phyloP scores from a whole-genome alignment of 371 early-diverging fungal genomes.

The Rhizomucor miehei region DNA sequence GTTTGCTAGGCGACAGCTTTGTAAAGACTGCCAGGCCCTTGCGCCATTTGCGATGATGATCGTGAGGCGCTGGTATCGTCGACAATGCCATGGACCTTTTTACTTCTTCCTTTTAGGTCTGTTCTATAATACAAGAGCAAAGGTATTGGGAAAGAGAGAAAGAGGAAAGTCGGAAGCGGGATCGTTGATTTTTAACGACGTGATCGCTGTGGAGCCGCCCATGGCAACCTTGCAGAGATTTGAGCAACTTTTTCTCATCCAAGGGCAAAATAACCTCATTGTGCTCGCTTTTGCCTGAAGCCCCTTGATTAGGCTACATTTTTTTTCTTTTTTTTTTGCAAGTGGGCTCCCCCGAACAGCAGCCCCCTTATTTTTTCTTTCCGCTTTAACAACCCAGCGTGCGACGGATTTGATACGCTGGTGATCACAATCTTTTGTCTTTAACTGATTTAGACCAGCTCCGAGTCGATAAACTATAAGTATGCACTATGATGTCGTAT shows the following conservation, averaged over 20 bases:
- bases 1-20: constrained; percentile 7
- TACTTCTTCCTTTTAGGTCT: background rate
- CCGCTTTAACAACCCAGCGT: too few relatives aligned
- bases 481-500: too few relatives aligned
- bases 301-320: too few relatives aligned
- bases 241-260: constrained; percentile 32
- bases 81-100: constrained; percentile 10
- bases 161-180: background rate
- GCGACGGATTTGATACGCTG: too few relatives aligned
- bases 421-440: too few relatives aligned
- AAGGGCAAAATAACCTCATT: constrained; percentile 32
- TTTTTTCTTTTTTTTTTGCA: too few relatives aligned
- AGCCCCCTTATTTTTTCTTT: too few relatives aligned
- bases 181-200: background rate
- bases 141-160: constrained; percentile 3
- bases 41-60: constrained; percentile 6
- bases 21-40: constrained; percentile 9
- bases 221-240: constrained; percentile 11
- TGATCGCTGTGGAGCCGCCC: background rate
- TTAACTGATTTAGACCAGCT: too few relatives aligned
- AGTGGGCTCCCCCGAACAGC: too few relatives aligned
- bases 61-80: constrained; percentile 4
- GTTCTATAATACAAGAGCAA: constrained; percentile 6
- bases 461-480: too few relatives aligned
- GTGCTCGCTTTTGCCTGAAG: background rate